Percentiles rank a stretch among this genome's conserved stretches.
Conservation (phyloP, 371 early-diverging fungal species). For the Smittium culicis region DNA sequence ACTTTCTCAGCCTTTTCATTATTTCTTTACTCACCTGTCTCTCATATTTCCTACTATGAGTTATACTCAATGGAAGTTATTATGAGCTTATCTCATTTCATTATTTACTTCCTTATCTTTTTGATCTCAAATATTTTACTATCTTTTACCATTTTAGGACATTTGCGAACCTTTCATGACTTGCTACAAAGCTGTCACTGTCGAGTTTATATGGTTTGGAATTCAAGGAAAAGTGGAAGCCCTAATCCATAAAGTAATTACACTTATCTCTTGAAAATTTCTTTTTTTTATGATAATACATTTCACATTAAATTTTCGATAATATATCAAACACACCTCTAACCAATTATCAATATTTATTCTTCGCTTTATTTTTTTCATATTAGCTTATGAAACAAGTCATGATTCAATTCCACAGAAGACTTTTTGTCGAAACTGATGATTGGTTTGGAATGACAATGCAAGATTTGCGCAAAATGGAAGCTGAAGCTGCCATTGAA, state of each 20-base stretch:
- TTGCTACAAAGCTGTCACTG: conserved; percentile 59
- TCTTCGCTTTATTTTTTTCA: no score
- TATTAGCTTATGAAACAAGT: conserved; percentile 33
- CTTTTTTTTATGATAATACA: not conserved
- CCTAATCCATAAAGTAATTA: conserved; percentile 31
- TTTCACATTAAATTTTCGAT: not conserved
- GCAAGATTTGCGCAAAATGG: conserved; percentile 45
- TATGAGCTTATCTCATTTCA: no score
- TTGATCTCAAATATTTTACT: no score
- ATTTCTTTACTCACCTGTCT: not conserved
- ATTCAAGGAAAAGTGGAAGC: conserved; percentile 46
- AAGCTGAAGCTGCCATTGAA: conserved; percentile 45
- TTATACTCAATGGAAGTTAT: no score
- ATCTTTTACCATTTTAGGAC: no score
- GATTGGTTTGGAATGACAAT: conserved; percentile 58
- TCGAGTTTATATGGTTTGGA: conserved; percentile 60
- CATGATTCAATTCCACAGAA: conserved; percentile 39
- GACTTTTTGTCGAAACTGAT: conserved; percentile 58
- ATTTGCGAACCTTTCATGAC: conserved; percentile 57
- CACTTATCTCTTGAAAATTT: conserved; percentile 18
- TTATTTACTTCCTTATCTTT: no score
- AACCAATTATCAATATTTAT: no score
- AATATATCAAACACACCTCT: no score
- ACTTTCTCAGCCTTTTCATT: not conserved
- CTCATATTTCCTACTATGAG: no score